Conservation (phyloP, 257 asterid species). For the Solanum corneliomulleri region DNA sequence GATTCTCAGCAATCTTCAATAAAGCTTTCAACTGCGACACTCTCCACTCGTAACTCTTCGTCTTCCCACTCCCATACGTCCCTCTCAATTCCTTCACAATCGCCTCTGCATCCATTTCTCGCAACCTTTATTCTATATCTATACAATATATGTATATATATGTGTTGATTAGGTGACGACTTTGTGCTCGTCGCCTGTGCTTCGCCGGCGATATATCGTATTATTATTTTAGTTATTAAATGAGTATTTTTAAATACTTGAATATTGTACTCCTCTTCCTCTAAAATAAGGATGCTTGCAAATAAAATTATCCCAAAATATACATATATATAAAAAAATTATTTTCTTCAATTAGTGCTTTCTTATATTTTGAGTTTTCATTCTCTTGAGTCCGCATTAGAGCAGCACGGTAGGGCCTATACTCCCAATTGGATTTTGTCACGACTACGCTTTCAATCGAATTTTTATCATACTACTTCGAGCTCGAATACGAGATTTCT, state of each 20-base stretch:
- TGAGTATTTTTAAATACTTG: background rate
- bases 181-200: background rate
- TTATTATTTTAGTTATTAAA: background rate
- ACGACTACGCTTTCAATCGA: accelerated
- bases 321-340: no score
- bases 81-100: constrained; percentile 53
- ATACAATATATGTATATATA: background rate
- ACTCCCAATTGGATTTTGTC: background rate
- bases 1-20: constrained; percentile 33
- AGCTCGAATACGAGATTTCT: accelerated
- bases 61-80: constrained; percentile 43
- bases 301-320: background rate
- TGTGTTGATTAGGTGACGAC: background rate
- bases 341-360: background rate
- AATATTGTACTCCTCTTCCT: background rate
- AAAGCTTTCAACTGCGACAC: constrained; percentile 66
- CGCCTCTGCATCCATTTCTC: constrained; percentile 21
- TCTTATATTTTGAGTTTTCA: no score
- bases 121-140: background rate
- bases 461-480: background rate
- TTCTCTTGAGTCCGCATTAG: background rate
- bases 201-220: background rate
- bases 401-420: background rate
- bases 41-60: constrained; percentile 70
- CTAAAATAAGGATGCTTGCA: background rate